Conservation (phyloP, 768 basidiomycete genomes). For the Boletus fagicola region DNA sequence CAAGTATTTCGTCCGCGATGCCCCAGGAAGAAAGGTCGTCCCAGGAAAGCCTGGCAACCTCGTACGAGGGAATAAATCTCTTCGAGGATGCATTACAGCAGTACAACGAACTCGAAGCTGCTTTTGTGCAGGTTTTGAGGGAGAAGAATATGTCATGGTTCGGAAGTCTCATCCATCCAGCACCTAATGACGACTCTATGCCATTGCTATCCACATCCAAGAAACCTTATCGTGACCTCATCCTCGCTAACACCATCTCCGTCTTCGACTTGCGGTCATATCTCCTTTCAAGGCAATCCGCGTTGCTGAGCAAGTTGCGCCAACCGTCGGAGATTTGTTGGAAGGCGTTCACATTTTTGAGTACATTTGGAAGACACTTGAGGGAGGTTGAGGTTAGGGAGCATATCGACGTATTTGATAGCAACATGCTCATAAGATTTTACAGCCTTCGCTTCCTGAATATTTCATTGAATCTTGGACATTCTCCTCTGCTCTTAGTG, state of each 20-base stretch:
- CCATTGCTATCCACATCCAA: slow-evolving; percentile 75
- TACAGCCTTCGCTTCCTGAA: slow-evolving; percentile 50
- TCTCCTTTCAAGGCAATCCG: slow-evolving; percentile 82
- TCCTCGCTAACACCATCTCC: slow-evolving; percentile 86
- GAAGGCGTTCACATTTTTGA: slow-evolving; percentile 73
- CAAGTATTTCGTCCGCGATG: neutral
- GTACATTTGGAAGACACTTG: slow-evolving; percentile 70
- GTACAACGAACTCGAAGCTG: slow-evolving; percentile 88
- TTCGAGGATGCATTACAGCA: slow-evolving; percentile 85
- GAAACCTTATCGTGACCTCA: slow-evolving; percentile 88
- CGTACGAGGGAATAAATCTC: slow-evolving; percentile 87
- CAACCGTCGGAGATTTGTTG: slow-evolving; percentile 67
- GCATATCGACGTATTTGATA: slow-evolving; percentile 1
- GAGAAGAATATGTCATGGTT: slow-evolving; percentile 93
- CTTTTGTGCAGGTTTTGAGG: slow-evolving; percentile 70
- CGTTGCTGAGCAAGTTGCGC: slow-evolving; percentile 66
- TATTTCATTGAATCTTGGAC: slow-evolving; percentile 93
- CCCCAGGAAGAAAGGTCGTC: slow-evolving; percentile 4
- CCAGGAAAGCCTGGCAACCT: slow-evolving; percentile 91
- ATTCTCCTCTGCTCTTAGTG: slow-evolving; percentile 84
- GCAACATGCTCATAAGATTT: slow-evolving; percentile 20
- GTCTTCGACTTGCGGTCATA: slow-evolving; percentile 94
- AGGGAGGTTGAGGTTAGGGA: slow-evolving; percentile 67
- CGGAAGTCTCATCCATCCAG: slow-evolving; percentile 73
- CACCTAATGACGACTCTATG: slow-evolving; percentile 70